Percentiles rank a stretch among this genome's conserved stretches.
phyloP scores from a whole-genome alignment of 148 eudicot species.

The Cornus florida region DNA sequence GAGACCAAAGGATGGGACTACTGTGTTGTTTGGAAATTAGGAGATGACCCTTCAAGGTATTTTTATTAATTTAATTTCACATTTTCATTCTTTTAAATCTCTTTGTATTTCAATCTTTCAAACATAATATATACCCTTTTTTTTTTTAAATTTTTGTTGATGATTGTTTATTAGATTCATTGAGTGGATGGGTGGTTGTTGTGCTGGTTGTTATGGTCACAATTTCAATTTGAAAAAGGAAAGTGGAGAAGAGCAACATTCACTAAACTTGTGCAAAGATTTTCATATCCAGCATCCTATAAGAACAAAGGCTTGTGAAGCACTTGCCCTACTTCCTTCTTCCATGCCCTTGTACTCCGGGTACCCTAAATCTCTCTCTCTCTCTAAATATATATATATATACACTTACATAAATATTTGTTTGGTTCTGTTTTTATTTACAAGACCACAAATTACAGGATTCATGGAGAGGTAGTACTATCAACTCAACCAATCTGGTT shows the following conservation, averaged over 20 bases:
- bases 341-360: conserved; percentile 68
- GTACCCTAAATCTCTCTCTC: conserved; percentile 27
- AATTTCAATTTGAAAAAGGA: conserved; percentile 23
- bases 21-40: conserved; percentile 74
- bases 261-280: conserved; percentile 53
- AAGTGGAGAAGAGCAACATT: conserved; percentile 11
- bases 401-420: background rate
- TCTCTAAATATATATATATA: too few species aligned
- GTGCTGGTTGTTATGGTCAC: conserved; percentile 46
- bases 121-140: background rate
- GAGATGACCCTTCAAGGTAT: conserved; percentile 82
- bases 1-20: conserved; percentile 67
- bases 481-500: conserved; percentile 65
- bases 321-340: conserved; percentile 55
- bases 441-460: conserved; percentile 34
- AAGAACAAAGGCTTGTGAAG: conserved; percentile 50
- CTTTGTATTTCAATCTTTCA: too few species aligned
- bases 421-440: background rate
- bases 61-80: background rate
- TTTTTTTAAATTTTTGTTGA: conserved; percentile 6
- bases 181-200: conserved; percentile 72
- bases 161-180: conserved; percentile 54
- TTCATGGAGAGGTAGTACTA: conserved; percentile 79
- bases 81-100: background rate
- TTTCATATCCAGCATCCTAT: conserved; percentile 40